Base-by-base conservation (phyloP, 352 stramenopile species). In the Pythium folliculosum region DNA sequence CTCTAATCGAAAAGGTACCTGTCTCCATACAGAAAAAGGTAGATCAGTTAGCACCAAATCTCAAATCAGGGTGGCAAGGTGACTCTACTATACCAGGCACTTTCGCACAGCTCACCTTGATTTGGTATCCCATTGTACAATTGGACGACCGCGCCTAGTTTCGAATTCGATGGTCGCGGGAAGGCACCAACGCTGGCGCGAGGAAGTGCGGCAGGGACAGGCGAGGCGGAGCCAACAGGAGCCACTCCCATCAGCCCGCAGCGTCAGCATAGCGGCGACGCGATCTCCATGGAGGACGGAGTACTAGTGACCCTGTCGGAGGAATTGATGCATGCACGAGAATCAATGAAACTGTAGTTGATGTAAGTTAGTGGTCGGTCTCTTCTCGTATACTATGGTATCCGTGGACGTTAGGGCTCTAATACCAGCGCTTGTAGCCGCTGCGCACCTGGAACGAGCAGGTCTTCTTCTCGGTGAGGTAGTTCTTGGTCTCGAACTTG, bases 401-500 rank as follows among this genome's bases (percentile, higher is more conserved):
- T 52, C n/a, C 10, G n/a, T 52, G 6, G n/a, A n/a, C n/a, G n/a
- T n/a, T n/a, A n/a, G n/a, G n/a, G n/a, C 25, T 17, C 30, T 67
- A 60, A 35, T 60, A 67, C 79, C 79, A 87, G 4, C 79, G 66
- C 61, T 88, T 88, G 76, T 72, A 88, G 48, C 79, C 79, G 57
- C 69, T 76, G 48, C 65, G 75, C 13, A 88, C 58, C 66, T 88
- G 73, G 56, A 75, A 88, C 9, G 71, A 78, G 68, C 80, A 88
- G 10, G 77, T 78, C 6, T 73, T 60, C 48, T 72, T 62, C 35
- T 76, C 59, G 44, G 77, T 83, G 19, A 88, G 63, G 58, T 77
- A 77, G 72, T 88, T 88, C 35, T 69, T 76, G n/a, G 63, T 63
- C 53, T 86, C 79, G 52, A 71, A 88, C 55, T 84, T 85, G 65